Percentiles rank a stretch among this genome's conserved stretches.
Evolutionary conservation across 2,329 filamentous ascomycete genomes (phyloP).

Genomic region (Hypoxylon sp.): DNA sequence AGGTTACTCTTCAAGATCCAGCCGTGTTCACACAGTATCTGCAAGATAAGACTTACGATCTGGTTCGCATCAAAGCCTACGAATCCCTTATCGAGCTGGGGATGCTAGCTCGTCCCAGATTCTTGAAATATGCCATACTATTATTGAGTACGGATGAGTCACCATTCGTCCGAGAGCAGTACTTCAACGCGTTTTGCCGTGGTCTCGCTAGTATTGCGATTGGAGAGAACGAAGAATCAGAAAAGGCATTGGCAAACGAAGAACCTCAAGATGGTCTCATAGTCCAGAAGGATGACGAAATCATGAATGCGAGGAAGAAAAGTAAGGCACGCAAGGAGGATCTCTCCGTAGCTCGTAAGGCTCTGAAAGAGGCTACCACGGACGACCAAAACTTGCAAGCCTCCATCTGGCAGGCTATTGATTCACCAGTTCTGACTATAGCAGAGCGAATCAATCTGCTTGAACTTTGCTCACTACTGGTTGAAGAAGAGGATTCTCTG

Average conservation of each 20-base stretch:
- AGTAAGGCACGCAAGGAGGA: conserved; percentile 58
- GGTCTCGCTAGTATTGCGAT: conserved; percentile 71
- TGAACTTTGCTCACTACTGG: conserved; percentile 61
- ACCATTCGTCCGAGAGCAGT: conserved; percentile 66
- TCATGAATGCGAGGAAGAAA: conserved; percentile 56
- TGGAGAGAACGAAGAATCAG: conserved; percentile 59
- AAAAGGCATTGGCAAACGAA: conserved; percentile 39
- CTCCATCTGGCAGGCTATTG: conserved; percentile 59
- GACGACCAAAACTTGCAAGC: conserved; percentile 55
- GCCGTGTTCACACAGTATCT: conserved; percentile 70
- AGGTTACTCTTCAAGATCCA: conserved; percentile 63
- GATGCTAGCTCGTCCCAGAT: conserved; percentile 61
- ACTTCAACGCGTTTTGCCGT: conserved; percentile 66
- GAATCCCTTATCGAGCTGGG: conserved; percentile 71
- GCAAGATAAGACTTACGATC: conserved; percentile 69
- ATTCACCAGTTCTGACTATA: conserved; percentile 57
- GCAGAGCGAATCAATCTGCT: conserved; percentile 60
- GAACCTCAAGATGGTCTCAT: conserved; percentile 54
- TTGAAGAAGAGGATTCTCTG: conserved; percentile 57
- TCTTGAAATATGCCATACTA: conserved; percentile 66
- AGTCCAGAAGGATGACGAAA: conserved; percentile 55
- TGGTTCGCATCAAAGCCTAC: conserved; percentile 72
- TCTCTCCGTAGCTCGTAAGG: conserved; percentile 56
- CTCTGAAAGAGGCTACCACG: conserved; percentile 58
- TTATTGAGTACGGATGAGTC: conserved; percentile 69